Evolutionary conservation across 495 filamentous ascomycete genomes (phyloP), one percentile per base, ranked within the genome.

Genomic region (Xylaria sp.): DNA sequence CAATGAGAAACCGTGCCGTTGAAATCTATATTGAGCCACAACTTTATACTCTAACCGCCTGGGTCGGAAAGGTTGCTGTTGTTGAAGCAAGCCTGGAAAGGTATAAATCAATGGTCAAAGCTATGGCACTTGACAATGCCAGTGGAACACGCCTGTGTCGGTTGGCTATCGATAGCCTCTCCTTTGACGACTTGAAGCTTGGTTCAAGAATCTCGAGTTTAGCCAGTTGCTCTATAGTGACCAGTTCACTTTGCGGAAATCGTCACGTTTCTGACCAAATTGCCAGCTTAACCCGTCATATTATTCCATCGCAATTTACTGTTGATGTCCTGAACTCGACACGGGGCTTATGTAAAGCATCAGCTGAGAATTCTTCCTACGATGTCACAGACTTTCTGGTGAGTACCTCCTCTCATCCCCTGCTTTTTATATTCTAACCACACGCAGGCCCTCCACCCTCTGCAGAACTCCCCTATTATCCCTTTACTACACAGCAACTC

Each of bases 1-100:
- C 97, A 4, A 98, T 99, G 97, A 87, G 97, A 65, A 99, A 99
- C 79, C 88, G 97, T 76, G 93, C 93, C 68, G 85, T 97, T 62
- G 97, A 99, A 80, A 90, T 99, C 8, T 97, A 90, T 73, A 85
- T 99, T 68, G 86, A 87, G 29, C 74, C 69, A 12, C 63, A 78
- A 0, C 74, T 69, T 3, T 77, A 71, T 2, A 68, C 19, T 9
- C 50, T 64, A 5, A 74, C 55, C 29, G 35, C 46, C 33, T 74
- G 72, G 72, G 48, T 73, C n/a, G 74, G 74, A 9, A 69, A 69
- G 44, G 74, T 84, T 44, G 64, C 80, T 21, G 81, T 82, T n/a
- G 75, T 86, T 29, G 84, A 85, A 40, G 79, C 82, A n/a, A 75
- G 71, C 12, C 48, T 85, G 50, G 81, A 81, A 65, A 74, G 84